Base-by-base conservation (phyloP, 768 basidiomycete species). In the Agrocybe praecox region DNA sequence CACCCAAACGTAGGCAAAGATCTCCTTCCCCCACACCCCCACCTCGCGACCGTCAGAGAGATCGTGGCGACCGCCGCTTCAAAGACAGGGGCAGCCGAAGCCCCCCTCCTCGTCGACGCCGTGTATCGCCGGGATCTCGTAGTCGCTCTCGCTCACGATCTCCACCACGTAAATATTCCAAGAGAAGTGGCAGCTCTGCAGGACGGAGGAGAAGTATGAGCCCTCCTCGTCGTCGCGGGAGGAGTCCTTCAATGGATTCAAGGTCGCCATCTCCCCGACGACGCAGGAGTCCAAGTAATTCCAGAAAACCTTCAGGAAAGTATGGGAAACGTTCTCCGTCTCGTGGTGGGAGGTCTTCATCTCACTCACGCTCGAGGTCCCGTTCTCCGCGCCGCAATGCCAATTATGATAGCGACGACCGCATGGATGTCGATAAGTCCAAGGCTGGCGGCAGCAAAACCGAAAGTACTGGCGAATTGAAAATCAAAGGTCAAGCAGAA, bases 401-500 rank as follows among this genome's bases (percentile, higher is more conserved):
- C 18, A 43, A 18, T 34, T 33, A 47, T 24, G 49, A 51, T 12
- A 51, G 43, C 24, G 58, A 45, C 33, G 49, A 49, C 44, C 44
- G 45, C 18, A 77, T 77, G 77, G 74, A 76, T 32, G 70, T 75
- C 36, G 73, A 79, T 50, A 57, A 60, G 32, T 57, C 64, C 15
- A 46, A 56, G 18, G 62, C 58, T 48, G 63, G 69, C 59, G 22
- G 77, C 33, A 52, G 21, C 17, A 24, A 42, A 19, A 32, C 61
- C n/a, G 19, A 21, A 7, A 55, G 51, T 54, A 49, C 52, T 22
- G 59, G 78, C 8, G 88, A 89, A 64, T 69, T 92, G 45, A 89
- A 86, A 68, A 92, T 92, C 68, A 89, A 88, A 66, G 90, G 90
- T 12, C 89, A 90, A 64, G 82, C 80, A 9, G 84, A 82, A 54